phyloP scores from a whole-genome alignment of 2,329 filamentous ascomycete species.

The Stylonectria norvegica region DNA sequence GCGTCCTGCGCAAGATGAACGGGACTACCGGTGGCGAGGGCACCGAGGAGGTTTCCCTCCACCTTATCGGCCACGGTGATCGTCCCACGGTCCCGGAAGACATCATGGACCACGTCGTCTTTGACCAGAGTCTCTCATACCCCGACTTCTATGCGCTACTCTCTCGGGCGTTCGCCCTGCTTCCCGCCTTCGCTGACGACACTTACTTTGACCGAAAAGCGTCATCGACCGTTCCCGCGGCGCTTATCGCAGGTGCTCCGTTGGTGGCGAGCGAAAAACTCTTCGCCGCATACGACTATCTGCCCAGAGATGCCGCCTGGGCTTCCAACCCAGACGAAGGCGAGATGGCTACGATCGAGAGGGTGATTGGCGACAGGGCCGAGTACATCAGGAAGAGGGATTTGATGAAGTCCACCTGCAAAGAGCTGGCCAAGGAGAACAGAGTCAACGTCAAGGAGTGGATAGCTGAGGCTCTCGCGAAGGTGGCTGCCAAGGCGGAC shows the following conservation, averaged over 20 bases:
- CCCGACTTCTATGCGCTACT: constrained; percentile 26
- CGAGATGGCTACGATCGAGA: constrained; percentile 27
- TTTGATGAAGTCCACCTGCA: neutral
- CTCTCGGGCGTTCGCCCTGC: constrained; percentile 19
- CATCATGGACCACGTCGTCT: constrained; percentile 20
- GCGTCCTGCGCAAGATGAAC: constrained; percentile 20
- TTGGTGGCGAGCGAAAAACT: constrained; percentile 24
- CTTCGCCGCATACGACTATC: constrained; percentile 24
- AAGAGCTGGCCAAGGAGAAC: constrained; percentile 19
- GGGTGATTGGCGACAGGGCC: constrained; percentile 21
- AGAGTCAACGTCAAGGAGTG: constrained; percentile 18
- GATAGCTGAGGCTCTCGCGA: constrained; percentile 16
- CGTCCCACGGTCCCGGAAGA: constrained; percentile 21
- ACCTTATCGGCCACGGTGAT: constrained; percentile 26
- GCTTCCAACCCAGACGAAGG: constrained; percentile 20
- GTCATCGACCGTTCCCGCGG: constrained; percentile 27
- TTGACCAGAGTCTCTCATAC: constrained; percentile 25
- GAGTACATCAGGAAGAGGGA: constrained; percentile 19
- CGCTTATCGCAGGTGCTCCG: constrained; percentile 26
- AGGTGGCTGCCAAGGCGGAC: constrained; percentile 2
- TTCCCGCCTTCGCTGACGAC: constrained; percentile 27
- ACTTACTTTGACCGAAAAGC: constrained; percentile 28
- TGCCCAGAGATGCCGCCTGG: constrained; percentile 25
- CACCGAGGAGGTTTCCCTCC: constrained; percentile 19
- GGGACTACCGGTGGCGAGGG: constrained; percentile 7